These are phyloP conservation scores for Eragrostis nindensis DNA, from an alignment of 176 grass and related monocot genomes.

Conservation along the genomic window DNA sequence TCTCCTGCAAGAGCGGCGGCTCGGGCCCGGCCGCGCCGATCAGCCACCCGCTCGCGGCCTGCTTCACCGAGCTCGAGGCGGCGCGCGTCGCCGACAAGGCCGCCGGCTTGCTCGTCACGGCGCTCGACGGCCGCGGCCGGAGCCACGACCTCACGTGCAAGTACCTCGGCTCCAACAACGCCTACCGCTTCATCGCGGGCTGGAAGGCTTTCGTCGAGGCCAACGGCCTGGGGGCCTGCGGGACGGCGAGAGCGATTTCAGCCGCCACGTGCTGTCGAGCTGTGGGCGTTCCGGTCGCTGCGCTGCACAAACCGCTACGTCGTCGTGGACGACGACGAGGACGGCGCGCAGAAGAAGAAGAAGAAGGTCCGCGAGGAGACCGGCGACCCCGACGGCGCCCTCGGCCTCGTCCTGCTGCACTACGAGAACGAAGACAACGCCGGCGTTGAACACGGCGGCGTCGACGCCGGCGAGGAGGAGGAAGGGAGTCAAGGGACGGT, in stretches of 20 bases:
- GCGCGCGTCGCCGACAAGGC: not conserved
- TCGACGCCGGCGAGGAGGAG: not conserved
- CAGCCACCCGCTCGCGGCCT: not conserved
- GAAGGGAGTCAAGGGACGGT: not conserved
- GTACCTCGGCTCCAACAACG: not conserved
- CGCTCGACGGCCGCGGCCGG: not conserved
- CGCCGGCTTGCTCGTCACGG: not conserved
- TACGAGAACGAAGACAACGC: not conserved
- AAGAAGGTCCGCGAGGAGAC: not conserved
- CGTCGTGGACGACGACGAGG: too few relatives aligned
- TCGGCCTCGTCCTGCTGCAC: conserved; percentile 13
- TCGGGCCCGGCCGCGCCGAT: too few relatives aligned
- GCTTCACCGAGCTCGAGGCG: not conserved
- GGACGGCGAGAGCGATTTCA: not conserved
- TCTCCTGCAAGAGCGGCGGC: not conserved
- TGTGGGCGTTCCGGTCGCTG: conserved; percentile 13
- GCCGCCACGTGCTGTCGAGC: not conserved
- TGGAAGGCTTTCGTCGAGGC: not conserved
- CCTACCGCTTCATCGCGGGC: conserved; percentile 2
- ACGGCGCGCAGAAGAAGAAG: not conserved
- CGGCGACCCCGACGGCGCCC: not conserved
- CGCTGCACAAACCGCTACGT: not conserved
- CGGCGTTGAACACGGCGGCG: not conserved
- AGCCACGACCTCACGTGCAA: conserved; percentile 17
- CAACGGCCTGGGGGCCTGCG: not conserved